phyloP scores from a whole-genome alignment of 2,329 filamentous ascomycete species.

The Parascedosporium putredinis region DNA sequence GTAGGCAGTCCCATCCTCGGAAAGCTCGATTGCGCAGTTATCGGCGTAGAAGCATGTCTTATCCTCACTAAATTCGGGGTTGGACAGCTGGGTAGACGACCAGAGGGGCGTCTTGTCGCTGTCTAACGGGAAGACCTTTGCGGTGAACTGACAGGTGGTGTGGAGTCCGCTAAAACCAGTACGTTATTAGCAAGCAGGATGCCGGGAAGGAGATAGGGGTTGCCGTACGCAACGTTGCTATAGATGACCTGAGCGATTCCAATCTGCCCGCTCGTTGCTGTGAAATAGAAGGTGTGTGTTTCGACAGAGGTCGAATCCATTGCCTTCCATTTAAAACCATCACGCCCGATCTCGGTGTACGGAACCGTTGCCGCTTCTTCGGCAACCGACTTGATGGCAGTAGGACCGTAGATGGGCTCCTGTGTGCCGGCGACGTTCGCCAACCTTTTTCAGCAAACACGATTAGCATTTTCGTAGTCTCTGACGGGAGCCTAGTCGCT shows the following conservation, averaged over 20 bases:
- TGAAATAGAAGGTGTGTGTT: slow-evolving; percentile 89
- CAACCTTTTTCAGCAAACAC: slow-evolving; percentile 33
- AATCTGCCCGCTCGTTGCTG: slow-evolving; percentile 64
- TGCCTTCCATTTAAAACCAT: slow-evolving; percentile 73
- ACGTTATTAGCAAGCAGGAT: background rate
- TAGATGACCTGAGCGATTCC: slow-evolving; percentile 88
- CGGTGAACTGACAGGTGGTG: slow-evolving; percentile 87
- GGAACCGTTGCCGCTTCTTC: slow-evolving; percentile 68
- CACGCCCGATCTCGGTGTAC: slow-evolving; percentile 67
- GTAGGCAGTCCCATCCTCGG: slow-evolving; percentile 72
- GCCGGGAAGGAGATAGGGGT: background rate
- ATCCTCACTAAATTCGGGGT: slow-evolving; percentile 76
- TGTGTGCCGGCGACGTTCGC: slow-evolving; percentile 85
- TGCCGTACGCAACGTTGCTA: slow-evolving; percentile 81
- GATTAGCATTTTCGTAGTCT: too few relatives aligned
- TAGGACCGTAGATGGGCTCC: slow-evolving; percentile 88
- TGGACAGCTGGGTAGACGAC: slow-evolving; percentile 68
- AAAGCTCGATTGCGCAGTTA: slow-evolving; percentile 74
- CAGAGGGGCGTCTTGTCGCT: slow-evolving; percentile 66
- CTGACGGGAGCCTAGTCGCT: too few relatives aligned
- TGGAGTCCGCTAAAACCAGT: slow-evolving; percentile 60
- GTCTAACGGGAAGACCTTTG: slow-evolving; percentile 77
- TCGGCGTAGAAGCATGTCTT: slow-evolving; percentile 78
- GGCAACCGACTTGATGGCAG: slow-evolving; percentile 76
- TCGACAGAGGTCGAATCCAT: slow-evolving; percentile 84